Percentiles rank a stretch among this genome's conserved stretches.
phyloP scores from a whole-genome alignment of 2,329 filamentous ascomycete genomes.

The Colletotrichum plurivorum region DNA sequence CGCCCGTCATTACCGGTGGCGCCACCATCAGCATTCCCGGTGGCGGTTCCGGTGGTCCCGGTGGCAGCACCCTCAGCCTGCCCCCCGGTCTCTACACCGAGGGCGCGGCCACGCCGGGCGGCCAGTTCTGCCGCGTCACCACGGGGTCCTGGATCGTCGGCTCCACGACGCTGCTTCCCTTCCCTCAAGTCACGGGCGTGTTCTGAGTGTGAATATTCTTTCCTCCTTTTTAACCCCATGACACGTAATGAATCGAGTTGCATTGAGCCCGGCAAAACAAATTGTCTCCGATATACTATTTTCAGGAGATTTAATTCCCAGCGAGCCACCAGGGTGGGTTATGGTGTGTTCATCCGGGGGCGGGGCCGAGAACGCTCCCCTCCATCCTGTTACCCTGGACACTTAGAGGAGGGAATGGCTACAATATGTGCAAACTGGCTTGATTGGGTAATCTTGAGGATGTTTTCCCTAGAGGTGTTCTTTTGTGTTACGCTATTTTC shows the following conservation, averaged over 20 bases:
- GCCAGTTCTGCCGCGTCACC: conserved; percentile 28
- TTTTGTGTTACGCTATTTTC: no score
- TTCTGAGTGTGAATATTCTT: conserved; percentile 18
- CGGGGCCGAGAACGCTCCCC: no score
- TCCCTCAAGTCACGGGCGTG: conserved; percentile 12
- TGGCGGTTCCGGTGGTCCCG: neutral
- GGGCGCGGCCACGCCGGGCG: conserved; percentile 12
- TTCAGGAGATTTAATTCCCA: no score
- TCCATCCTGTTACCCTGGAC: no score
- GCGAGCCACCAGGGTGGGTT: no score
- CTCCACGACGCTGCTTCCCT: conserved; percentile 23
- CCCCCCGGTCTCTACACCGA: conserved; percentile 33
- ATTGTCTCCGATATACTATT: no score
- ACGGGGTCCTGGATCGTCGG: conserved; percentile 32
- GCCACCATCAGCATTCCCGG: neutral
- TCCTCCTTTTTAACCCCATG: neutral
- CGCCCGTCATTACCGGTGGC: neutral
- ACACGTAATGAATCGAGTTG: conserved; percentile 18
- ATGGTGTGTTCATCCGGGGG: no score
- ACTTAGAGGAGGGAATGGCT: no score
- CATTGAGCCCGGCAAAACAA: neutral
- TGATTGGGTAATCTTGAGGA: no score
- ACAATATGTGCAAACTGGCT: no score
- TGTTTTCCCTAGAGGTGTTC: no score
- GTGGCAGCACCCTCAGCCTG: conserved; percentile 22